Base-by-base conservation (phyloP, 164 flowering plant species). In the Annona cherimola region DNA sequence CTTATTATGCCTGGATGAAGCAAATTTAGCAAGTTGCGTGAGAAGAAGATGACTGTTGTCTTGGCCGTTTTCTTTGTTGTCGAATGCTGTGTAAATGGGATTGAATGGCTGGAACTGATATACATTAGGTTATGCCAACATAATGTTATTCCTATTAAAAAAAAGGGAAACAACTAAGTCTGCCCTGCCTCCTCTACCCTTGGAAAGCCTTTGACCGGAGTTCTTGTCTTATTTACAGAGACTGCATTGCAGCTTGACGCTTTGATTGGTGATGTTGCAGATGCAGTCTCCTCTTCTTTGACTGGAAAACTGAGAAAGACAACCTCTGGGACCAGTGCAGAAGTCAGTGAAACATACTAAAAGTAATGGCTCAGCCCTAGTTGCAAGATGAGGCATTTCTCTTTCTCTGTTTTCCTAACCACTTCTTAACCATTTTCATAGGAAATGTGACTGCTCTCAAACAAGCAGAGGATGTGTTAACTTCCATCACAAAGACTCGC, bases 251-350 rank as follows among this genome's bases (percentile, higher is more conserved):
- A 89, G 77, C 94, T 96, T 63, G 96, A 89, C 75, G 79, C 79
- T 60, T 77, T 93, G 83, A 84, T 96, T 78, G 99, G 97, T 78
- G 97, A 93, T 54, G 84, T 93, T 77, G 99, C 93, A 84, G 98
- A 96, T 83, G 86, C 93, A 66, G 97, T 93, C 46, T 88, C 97
- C 73, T 85, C 88, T 66, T 71, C 84, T 40, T 77, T 91, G 89
- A 81, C 81, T 65, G 84, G 80, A 79, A 86, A 83, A 73, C 61
- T 82, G 54, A 82, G 80, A 81, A 86, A 82, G 81, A 72, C 67
- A 41, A 69, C 85, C 54, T 76, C 83, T 4, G 42, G 68, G 18
- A 76, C 74, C 16, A 83, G 69, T 71, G 79, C 83, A 67, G 91
- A 93, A 79, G 97, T 95, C 73, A 83, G 90, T 91, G 74, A 83